Evolutionary conservation across 1,284 basidiomycete species (phyloP).

Genomic region (Malassezia globosa): DNA sequence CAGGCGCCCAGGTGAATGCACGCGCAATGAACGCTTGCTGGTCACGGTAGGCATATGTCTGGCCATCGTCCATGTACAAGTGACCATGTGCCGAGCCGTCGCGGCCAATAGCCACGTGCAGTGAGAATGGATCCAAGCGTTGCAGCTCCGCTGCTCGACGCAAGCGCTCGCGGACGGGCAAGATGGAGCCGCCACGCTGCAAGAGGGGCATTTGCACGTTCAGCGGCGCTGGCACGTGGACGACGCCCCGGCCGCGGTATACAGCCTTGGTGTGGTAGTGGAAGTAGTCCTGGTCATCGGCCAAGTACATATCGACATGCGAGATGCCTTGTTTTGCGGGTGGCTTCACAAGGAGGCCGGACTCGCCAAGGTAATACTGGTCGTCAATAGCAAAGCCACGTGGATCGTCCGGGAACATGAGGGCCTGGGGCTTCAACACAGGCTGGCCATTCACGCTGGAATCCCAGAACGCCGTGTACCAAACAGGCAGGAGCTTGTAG

Average conservation of each 20-base stretch:
- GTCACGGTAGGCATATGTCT: constrained; percentile 62
- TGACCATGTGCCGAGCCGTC: constrained; percentile 58
- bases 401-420: constrained; percentile 77
- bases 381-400: constrained; percentile 78
- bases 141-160: constrained; percentile 75
- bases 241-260: constrained; percentile 56
- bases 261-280: constrained; percentile 61
- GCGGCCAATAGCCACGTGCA: constrained; percentile 64
- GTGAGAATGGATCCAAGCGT: constrained; percentile 83
- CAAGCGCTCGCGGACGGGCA: constrained; percentile 74
- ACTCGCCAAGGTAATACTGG: constrained; percentile 81
- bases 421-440: constrained; percentile 63
- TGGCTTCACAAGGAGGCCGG: constrained; percentile 83
- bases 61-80: constrained; percentile 90
- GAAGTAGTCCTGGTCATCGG: constrained; percentile 89
- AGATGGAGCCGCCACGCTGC: constrained; percentile 79
- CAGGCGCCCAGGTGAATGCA: constrained; percentile 16
- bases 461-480: constrained; percentile 81
- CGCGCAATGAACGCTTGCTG: constrained; percentile 64
- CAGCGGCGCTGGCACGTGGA: constrained; percentile 56
- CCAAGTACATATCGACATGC: constrained; percentile 67
- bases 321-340: constrained; percentile 65
- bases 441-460: constrained; percentile 35
- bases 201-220: constrained; percentile 66
- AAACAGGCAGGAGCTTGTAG: constrained; percentile 77